A percentile compares a stretch with the other conserved stretches of the same genome.
These are phyloP conservation scores for Capsella rubella DNA, from an alignment of 441 rosid species.

Conservation along the genomic window DNA sequence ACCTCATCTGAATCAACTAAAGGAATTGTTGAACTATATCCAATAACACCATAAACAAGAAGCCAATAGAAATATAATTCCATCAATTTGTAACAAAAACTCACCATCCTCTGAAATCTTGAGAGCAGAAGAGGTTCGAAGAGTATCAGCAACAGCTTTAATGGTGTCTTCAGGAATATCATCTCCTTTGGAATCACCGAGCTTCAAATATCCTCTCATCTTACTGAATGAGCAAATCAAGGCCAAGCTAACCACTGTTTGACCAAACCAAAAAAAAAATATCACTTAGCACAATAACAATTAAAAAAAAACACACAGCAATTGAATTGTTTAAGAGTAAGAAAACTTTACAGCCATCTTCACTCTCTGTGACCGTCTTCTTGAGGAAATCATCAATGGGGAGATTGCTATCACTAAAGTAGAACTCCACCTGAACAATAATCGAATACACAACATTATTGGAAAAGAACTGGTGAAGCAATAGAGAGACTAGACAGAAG, in stretches of 20 bases:
- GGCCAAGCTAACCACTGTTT: constrained; percentile 78
- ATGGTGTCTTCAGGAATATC: constrained; percentile 76
- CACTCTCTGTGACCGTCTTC: constrained; percentile 61
- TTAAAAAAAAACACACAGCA: background rate
- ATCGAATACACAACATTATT: background rate
- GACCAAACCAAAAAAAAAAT: constrained; percentile 40
- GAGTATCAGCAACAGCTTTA: constrained; percentile 83
- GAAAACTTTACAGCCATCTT: constrained; percentile 77
- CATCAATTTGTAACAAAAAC: constrained; percentile 10
- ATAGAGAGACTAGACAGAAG: background rate
- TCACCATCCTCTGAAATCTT: constrained; percentile 89
- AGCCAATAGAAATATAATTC: background rate
- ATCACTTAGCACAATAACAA: background rate
- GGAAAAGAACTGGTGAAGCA: background rate
- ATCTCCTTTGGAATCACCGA: constrained; percentile 70
- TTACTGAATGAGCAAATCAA: constrained; percentile 90
- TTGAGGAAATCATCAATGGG: constrained; percentile 78
- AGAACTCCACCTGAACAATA: constrained; percentile 76
- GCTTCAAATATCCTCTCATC: constrained; percentile 79
- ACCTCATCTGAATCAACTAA: background rate
- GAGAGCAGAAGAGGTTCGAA: constrained; percentile 68
- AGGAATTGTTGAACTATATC: background rate
- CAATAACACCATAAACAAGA: background rate
- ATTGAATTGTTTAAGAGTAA: background rate
- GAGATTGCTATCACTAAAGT: constrained; percentile 90